Evolutionary conservation across 345 rosid genomes (phyloP), one percentile per base, ranked within the genome.

Genomic region (Eucalyptus victrix): DNA sequence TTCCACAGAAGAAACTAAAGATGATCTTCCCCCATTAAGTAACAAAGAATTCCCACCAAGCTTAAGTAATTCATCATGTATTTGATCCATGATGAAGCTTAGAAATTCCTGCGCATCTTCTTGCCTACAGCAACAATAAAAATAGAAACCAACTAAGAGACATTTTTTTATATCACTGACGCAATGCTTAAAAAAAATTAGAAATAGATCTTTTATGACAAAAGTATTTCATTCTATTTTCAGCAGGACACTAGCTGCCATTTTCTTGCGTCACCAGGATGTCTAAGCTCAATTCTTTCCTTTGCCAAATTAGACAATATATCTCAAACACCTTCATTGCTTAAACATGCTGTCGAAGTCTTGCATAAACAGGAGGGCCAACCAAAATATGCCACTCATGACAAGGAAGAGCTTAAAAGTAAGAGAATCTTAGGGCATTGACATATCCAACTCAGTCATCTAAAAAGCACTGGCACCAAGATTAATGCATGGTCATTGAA

Each of bases 61-160:
- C 93, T 96, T 96, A 58, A 97, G 95, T 69, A 98, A 90, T 90
- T 97, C 98, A 93, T 93, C 94, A 91, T 97, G 99, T 96, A 97
- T 96, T 96, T 93, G 97, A 93, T 95, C 96, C 98, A 97, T 94
- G 89, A 96, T 90, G 88, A 98, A 98, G 91, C 99, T 97, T 90
- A 98, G 90, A 91, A 98, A 97, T 91, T 97, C 99, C 90, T 97
- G 99, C 58, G 99, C 99, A 95, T 98, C 99, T 95, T 98, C 99
- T 89, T 98, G 99, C 92, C 99, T 98, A 96, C 88, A 91, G 47
- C 85, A 76, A 76, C 85, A 40, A 40, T 28, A 30, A 69, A 28
- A 86, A 53, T 7, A 87, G 34, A 45, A 42, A 72, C 37, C 32
- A 80, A 21, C 85, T 76, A 12, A 72, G 28, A 72, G 28, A 72